Conservation (phyloP, 768 basidiomycete genomes). For the Leucosporidium creatinivorum region DNA sequence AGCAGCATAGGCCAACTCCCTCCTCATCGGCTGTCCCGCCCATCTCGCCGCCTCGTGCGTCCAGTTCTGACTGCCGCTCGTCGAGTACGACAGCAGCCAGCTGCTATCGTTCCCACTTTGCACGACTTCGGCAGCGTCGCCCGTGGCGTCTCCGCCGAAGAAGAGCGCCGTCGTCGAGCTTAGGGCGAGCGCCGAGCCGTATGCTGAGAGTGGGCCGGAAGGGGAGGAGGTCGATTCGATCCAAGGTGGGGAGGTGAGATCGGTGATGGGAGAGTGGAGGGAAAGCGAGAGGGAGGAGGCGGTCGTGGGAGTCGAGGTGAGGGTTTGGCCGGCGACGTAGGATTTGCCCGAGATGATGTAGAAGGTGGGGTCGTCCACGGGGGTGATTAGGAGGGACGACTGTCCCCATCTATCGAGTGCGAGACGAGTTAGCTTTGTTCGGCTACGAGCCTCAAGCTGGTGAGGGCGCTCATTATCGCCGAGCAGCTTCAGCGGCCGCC, state of each 20-base stretch:
- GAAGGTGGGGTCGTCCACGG: conserved; percentile 1
- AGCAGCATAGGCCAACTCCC: conserved; percentile 8
- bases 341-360: conserved; percentile 23
- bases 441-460: no score
- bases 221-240: background rate
- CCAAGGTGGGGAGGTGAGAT: conserved; percentile 26
- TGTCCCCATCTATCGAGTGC: conserved; percentile 24
- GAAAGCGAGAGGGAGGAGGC: conserved; percentile 18
- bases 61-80: conserved; percentile 1
- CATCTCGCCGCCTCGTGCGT: conserved; percentile 6
- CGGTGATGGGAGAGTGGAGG: conserved; percentile 13
- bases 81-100: conserved; percentile 6
- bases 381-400: conserved; percentile 12
- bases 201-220: conserved; percentile 4
- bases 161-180: background rate
- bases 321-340: conserved; percentile 22
- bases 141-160: conserved; percentile 27
- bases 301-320: conserved; percentile 16
- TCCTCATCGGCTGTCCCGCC: conserved; percentile 10
- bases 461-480: no score
- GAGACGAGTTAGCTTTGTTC: background rate
- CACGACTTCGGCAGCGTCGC: conserved; percentile 13
- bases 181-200: conserved; percentile 10
- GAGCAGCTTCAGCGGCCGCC: no score
- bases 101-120: conserved; percentile 19